phyloP scores from a whole-genome alignment of 345 rosid species.

The Diplotaxis tenuifolia region DNA sequence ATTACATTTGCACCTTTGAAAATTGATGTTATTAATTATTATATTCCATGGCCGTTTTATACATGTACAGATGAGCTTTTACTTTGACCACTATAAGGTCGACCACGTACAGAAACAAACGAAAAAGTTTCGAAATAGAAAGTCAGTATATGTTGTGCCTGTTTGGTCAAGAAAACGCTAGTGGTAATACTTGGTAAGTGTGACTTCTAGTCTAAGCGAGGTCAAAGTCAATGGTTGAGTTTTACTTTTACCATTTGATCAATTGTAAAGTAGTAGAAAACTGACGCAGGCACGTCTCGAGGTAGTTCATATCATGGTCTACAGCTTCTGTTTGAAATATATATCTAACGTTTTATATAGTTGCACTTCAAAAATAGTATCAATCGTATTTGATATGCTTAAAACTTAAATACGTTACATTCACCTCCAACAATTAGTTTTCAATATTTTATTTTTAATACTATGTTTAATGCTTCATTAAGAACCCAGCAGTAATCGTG shows the following conservation, averaged over 20 bases:
- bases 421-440: not conserved
- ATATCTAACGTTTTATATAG: not conserved
- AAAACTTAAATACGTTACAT: not conserved
- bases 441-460: not conserved
- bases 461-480: no score
- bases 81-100: constrained; percentile 10
- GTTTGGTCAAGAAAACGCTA: constrained; percentile 18
- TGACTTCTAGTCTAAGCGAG: not conserved
- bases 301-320: not conserved
- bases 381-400: not conserved
- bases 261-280: not conserved
- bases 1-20: not conserved
- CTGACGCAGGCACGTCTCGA: not conserved
- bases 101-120: constrained; percentile 15
- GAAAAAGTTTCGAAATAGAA: not conserved
- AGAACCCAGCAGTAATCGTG: no score
- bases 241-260: not conserved
- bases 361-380: not conserved
- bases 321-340: not conserved
- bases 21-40: not conserved
- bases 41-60: not conserved
- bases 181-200: constrained; percentile 1
- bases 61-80: not conserved
- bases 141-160: constrained; percentile 18
- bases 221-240: constrained; percentile 3